Base-by-base conservation (phyloP, 805 yeast genomes). In the Saturnispora serradocipensis region DNA sequence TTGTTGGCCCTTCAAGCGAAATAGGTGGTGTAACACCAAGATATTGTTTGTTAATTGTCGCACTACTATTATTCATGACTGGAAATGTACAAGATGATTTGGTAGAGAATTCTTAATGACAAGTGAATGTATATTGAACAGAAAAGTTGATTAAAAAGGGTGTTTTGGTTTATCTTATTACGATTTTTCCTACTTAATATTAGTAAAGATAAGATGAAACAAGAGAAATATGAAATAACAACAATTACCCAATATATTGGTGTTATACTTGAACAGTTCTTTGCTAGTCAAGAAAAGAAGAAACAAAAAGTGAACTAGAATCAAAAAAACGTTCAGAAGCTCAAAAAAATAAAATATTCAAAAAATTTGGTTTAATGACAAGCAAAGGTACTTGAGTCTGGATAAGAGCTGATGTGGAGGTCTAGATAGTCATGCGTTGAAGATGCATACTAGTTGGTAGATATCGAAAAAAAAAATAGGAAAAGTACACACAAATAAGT, bases 11-110 rank as follows among this genome's bases (percentile, higher is more conserved):
- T 0, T 82, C 88, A n/a, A 75, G 67, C 0, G 97, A 88, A 38
- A 91, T 86, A 1, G 98, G 97, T 20, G 78, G 79, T 18, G 93
- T 86, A 30, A 86, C 86, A 43, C 93, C 93, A 58, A 72, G 15
- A 18, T 38, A 82, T 56, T 71, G 72, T 44, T 57, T 59, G 9
- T 25, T 18, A 2, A 13, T 5, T 13, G 34, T 13, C 11, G 34
- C 13, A 10, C 34, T 30, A 30, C 15, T 30, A 30, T 30, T 30
- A 30, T 30, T 30, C 34, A 30, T 30, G 13, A 13, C 34, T 13
- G 13, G 34, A 11, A 30, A 30, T 30, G 9, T 30, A 30, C 34
- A 30, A 13, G 34, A 30, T 30, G 34, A 30, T 30, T 30, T 30
- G 11, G 4, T 30, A 30, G 13, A 13, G 15, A 30, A 6, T 13